Conservation (phyloP, 1,284 basidiomycete genomes). For the Fomes fomentarius region DNA sequence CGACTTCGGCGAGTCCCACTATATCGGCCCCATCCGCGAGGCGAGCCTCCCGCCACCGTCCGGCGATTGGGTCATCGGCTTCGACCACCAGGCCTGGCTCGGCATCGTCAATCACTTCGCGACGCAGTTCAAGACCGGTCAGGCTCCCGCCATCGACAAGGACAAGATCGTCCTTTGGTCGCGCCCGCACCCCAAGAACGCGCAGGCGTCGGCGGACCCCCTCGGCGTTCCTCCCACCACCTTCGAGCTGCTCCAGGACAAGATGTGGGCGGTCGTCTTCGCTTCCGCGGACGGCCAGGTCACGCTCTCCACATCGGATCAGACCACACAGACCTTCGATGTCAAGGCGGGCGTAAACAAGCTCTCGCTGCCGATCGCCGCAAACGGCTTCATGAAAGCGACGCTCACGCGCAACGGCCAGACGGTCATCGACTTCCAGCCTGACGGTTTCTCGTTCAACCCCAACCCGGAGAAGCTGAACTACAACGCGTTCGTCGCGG, state of each 20-base stretch:
- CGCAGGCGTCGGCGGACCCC: slow-evolving; percentile 47
- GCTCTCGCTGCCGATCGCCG: slow-evolving; percentile 59
- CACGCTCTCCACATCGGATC: slow-evolving; percentile 51
- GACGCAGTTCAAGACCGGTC: slow-evolving; percentile 76
- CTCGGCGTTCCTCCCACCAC: slow-evolving; percentile 59
- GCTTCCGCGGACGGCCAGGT: slow-evolving; percentile 57
- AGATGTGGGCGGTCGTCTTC: slow-evolving; percentile 69
- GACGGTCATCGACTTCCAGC: slow-evolving; percentile 53
- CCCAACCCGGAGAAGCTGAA: slow-evolving; percentile 59
- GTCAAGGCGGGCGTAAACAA: slow-evolving; percentile 67
- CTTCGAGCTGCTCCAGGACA: slow-evolving; percentile 59
- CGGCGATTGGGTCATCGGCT: slow-evolving; percentile 39
- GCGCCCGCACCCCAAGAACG: slow-evolving; percentile 68
- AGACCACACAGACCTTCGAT: slow-evolving; percentile 48
- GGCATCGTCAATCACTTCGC: slow-evolving; percentile 72
- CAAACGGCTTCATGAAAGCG: slow-evolving; percentile 65
- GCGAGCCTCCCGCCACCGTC: slow-evolving; percentile 54
- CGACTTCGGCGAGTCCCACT: slow-evolving; percentile 43
- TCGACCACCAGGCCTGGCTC: slow-evolving; percentile 58
- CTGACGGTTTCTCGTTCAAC: slow-evolving; percentile 55
- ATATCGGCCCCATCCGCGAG: slow-evolving; percentile 59
- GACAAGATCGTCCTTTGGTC: slow-evolving; percentile 78
- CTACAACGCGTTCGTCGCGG: slow-evolving; percentile 65
- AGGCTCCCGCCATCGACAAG: slow-evolving; percentile 61
- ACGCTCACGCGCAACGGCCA: slow-evolving; percentile 56